These are phyloP conservation scores for Ceratobasidium sp. DNA, from an alignment of 1,284 basidiomycete genomes.

Conservation along the genomic window DNA sequence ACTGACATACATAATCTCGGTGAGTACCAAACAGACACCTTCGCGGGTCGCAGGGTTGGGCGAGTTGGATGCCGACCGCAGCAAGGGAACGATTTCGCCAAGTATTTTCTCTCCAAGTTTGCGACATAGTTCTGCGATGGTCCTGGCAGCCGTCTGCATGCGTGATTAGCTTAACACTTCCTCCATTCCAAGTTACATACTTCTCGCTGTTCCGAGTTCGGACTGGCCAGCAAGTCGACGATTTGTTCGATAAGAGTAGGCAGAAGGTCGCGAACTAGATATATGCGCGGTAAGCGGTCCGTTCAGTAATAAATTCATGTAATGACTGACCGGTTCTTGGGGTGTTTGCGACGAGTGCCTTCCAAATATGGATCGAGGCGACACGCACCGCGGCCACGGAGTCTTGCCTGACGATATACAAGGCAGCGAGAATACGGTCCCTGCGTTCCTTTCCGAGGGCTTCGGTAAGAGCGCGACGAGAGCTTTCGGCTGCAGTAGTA, in stretches of 20 bases:
- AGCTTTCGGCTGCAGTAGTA: constrained; percentile 71
- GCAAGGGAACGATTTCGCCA: constrained; percentile 80
- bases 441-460: constrained; percentile 88
- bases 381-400: constrained; percentile 89
- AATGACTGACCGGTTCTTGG: constrained; percentile 70
- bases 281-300: constrained; percentile 45
- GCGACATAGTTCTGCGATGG: constrained; percentile 86
- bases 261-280: constrained; percentile 88
- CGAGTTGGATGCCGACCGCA: constrained; percentile 74
- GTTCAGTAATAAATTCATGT: not conserved
- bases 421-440: constrained; percentile 87
- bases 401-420: constrained; percentile 96
- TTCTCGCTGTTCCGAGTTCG: constrained; percentile 89
- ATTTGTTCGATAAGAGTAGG: constrained; percentile 83
- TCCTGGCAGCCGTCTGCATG: constrained; percentile 79
- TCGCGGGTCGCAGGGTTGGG: constrained; percentile 78
- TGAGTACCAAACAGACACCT: constrained; percentile 87
- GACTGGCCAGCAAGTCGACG: constrained; percentile 76
- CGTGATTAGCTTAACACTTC: constrained; percentile 5
- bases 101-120: constrained; percentile 96
- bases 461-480: constrained; percentile 84
- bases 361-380: constrained; percentile 97
- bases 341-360: constrained; percentile 92
- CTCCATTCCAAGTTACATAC: constrained; percentile 53
- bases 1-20: constrained; percentile 79